Conservation (phyloP, 2,329 filamentous ascomycete species). For the Arthrobotrys pseudoclavata region DNA sequence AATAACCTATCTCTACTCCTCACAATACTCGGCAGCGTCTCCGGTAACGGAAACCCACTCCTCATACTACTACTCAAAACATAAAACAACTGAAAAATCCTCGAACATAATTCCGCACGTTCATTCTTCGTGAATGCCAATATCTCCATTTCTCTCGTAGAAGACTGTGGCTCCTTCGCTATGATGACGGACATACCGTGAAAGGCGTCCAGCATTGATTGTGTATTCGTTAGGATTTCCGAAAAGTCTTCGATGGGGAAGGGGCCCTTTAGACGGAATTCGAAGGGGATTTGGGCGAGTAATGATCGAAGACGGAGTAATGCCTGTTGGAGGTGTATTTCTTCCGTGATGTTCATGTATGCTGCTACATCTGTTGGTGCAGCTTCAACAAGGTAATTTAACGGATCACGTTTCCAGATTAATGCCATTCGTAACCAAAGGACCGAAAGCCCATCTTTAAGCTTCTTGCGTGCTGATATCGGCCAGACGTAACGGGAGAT, state of each 20-base stretch:
- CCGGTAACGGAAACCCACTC: constrained; percentile 91
- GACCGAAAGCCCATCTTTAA: constrained; percentile 89
- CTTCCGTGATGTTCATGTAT: constrained; percentile 90
- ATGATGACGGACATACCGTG: constrained; percentile 97
- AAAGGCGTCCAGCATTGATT: constrained; percentile 89
- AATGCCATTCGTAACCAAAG: constrained; percentile 94
- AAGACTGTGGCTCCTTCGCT: constrained; percentile 80
- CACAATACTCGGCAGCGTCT: constrained; percentile 86
- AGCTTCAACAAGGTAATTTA: constrained; percentile 77
- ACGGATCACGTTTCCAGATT: constrained; percentile 93
- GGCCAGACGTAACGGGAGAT: constrained; percentile 93
- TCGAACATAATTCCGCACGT: constrained; percentile 82
- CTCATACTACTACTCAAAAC: constrained; percentile 94
- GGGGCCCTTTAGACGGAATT: constrained; percentile 88
- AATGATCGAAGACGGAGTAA: constrained; percentile 65
- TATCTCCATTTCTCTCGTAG: constrained; percentile 83
- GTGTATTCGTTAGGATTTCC: constrained; percentile 82
- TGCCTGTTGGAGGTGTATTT: constrained; percentile 80
- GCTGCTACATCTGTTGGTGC: constrained; percentile 66
- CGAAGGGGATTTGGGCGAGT: constrained; percentile 80
- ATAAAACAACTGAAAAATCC: constrained; percentile 88
- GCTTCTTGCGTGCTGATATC: constrained; percentile 87
- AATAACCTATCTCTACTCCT: constrained; percentile 84
- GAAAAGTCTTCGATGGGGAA: constrained; percentile 82
- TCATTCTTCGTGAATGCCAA: constrained; percentile 84